Conservation (phyloP, 2,329 filamentous ascomycete species). For the Exophiala alcalophila region DNA sequence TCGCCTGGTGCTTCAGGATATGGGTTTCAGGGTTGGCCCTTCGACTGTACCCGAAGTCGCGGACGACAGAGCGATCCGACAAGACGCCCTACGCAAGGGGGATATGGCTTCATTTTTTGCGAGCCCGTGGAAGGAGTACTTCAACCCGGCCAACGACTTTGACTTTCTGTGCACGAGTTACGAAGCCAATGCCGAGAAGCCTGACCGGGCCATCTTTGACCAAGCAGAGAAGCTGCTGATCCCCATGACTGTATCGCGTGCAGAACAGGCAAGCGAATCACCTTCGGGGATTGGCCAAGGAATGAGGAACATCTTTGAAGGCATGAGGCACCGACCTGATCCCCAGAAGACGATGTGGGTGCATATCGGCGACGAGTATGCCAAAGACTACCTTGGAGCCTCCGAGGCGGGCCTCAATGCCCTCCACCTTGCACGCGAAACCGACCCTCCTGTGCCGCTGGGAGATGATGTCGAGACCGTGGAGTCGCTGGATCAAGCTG, state of each 20-base stretch:
- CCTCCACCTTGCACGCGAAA: slow-evolving; percentile 35
- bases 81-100: too few species aligned
- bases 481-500: slow-evolving; percentile 16
- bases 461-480: slow-evolving; percentile 16
- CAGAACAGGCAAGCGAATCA: slow-evolving; percentile 13
- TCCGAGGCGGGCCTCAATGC: slow-evolving; percentile 40
- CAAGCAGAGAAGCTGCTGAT: slow-evolving; percentile 32
- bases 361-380: slow-evolving; percentile 47
- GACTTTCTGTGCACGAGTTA: slow-evolving; percentile 48
- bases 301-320: slow-evolving; percentile 15
- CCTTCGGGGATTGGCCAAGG: slow-evolving; percentile 15
- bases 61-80: too few species aligned
- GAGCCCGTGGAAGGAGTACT: slow-evolving; percentile 13
- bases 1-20: slow-evolving; percentile 38
- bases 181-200: slow-evolving; percentile 46
- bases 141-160: slow-evolving; percentile 35
- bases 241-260: slow-evolving; percentile 12
- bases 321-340: slow-evolving; percentile 5
- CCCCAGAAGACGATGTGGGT: slow-evolving; percentile 28
- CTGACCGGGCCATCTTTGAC: slow-evolving; percentile 41
- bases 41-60: slow-evolving; percentile 31
- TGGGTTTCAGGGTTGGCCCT: slow-evolving; percentile 40
- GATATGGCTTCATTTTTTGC: neutral
- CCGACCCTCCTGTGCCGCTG: neutral
- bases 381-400: slow-evolving; percentile 43